Conservation (phyloP, 2,329 filamentous ascomycete species). For the Stenocarpella maydis region DNA sequence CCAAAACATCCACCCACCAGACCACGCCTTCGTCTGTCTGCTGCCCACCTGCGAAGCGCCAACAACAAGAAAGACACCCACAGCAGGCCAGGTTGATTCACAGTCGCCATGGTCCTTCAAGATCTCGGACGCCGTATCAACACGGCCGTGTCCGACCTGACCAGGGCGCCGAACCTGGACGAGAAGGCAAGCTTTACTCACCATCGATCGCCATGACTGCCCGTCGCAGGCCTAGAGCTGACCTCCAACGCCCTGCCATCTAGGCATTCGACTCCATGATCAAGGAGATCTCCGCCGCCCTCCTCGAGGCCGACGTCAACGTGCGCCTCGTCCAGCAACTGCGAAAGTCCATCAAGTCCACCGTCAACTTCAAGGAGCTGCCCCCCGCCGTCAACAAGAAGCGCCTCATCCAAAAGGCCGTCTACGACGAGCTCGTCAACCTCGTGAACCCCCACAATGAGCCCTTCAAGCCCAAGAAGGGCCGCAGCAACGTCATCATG, state of each 20-base stretch:
- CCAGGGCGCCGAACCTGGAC: conserved; percentile 89
- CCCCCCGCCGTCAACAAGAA: conserved; percentile 97
- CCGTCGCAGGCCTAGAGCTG: conserved; percentile 40
- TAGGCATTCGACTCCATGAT: conserved; percentile 97
- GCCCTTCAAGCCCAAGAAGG: conserved; percentile 96
- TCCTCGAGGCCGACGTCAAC: conserved; percentile 97
- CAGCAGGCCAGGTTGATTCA: neutral
- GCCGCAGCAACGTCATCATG: conserved; percentile 97
- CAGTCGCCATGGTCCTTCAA: conserved; percentile 87
- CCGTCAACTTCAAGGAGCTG: conserved; percentile 95
- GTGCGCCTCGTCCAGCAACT: conserved; percentile 90
- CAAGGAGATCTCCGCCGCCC: conserved; percentile 95
- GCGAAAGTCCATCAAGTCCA: conserved; percentile 88
- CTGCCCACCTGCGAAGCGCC: conserved; percentile 24
- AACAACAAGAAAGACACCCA: neutral
- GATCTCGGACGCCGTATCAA: conserved; percentile 99
- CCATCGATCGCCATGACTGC: neutral
- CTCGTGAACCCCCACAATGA: conserved; percentile 96
- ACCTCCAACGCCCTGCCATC: conserved; percentile 39
- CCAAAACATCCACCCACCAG: neutral
- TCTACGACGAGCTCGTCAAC: conserved; percentile 95
- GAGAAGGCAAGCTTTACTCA: conserved; percentile 74
- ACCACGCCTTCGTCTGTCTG: neutral
- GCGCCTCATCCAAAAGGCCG: conserved; percentile 94
- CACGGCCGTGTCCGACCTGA: conserved; percentile 92